These are phyloP conservation scores for Pyricularia pennisetigena DNA, from an alignment of 2,329 filamentous ascomycete genomes.

Conservation along the genomic window DNA sequence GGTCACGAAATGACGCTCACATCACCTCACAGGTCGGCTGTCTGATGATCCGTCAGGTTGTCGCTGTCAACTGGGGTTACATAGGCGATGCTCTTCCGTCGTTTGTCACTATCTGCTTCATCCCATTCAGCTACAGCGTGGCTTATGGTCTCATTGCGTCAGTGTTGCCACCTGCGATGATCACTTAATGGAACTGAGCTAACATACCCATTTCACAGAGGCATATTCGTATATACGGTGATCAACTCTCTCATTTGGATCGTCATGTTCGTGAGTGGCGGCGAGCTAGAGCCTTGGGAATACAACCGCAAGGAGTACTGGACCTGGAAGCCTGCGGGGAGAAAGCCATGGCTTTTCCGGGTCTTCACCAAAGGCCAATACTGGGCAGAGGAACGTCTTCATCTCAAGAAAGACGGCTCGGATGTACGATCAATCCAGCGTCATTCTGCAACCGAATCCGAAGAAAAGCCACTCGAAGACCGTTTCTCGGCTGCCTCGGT, in stretches of 20 bases:
- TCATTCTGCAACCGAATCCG: slow-evolving; percentile 3
- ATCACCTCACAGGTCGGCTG: slow-evolving; percentile 48
- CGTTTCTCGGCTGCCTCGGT: background rate
- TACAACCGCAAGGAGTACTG: slow-evolving; percentile 47
- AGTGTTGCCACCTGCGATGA: slow-evolving; percentile 17
- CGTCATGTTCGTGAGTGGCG: slow-evolving; percentile 31
- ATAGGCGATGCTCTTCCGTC: slow-evolving; percentile 68
- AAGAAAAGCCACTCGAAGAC: slow-evolving; percentile 4
- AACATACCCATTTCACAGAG: slow-evolving; percentile 20
- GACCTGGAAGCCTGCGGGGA: slow-evolving; percentile 39
- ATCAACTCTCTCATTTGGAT: slow-evolving; percentile 38
- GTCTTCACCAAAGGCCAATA: slow-evolving; percentile 17
- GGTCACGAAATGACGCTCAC: background rate
- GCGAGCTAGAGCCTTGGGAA: slow-evolving; percentile 34
- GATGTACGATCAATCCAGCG: slow-evolving; percentile 2
- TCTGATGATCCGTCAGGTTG: slow-evolving; percentile 68
- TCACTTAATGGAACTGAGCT: background rate
- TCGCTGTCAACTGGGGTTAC: slow-evolving; percentile 67
- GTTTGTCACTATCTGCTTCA: slow-evolving; percentile 64
- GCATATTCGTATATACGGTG: slow-evolving; percentile 42
- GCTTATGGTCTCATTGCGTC: slow-evolving; percentile 68
- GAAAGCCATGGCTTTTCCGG: slow-evolving; percentile 36
- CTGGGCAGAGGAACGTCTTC: slow-evolving; percentile 14
- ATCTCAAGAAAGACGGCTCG: background rate
- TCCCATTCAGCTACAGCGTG: slow-evolving; percentile 71